A percentile compares a stretch with the other conserved stretches of the same genome.
Evolutionary conservation across 768 basidiomycete species (phyloP).

Genomic region (Tylopilus rubrobrunneus): DNA sequence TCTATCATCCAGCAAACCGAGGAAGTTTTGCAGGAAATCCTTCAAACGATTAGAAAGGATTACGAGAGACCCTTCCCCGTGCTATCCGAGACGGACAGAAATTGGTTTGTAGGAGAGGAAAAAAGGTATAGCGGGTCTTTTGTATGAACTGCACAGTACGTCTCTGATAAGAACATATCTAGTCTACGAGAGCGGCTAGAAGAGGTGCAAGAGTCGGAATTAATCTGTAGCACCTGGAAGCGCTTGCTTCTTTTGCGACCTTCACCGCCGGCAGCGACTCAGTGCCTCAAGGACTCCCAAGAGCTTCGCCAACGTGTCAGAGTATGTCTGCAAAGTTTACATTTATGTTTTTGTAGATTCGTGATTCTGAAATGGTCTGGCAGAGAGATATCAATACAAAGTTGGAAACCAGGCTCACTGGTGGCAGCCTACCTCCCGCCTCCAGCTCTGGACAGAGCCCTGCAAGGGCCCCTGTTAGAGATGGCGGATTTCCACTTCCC

Average conservation of each 20-base stretch:
- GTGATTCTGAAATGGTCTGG: neutral
- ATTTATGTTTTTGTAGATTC: neutral
- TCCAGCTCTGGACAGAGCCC: neutral
- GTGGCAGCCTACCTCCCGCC: neutral
- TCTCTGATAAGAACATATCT: neutral
- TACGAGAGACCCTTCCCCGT: neutral
- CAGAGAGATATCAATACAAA: constrained; percentile 6
- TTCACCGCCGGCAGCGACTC: constrained; percentile 1
- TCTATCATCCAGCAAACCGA: neutral
- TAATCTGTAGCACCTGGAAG: neutral
- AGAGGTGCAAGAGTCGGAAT: neutral
- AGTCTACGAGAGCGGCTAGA: constrained; percentile 10
- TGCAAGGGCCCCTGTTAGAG: neutral
- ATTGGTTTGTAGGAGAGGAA: constrained; percentile 1
- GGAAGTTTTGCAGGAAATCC: neutral
- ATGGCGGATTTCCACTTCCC: neutral
- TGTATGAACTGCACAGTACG: neutral
- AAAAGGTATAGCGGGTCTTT: neutral
- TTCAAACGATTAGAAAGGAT: neutral
- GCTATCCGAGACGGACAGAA: constrained; percentile 3
- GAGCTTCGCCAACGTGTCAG: constrained; percentile 4
- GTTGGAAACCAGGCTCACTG: neutral
- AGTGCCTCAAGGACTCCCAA: constrained; percentile 2
- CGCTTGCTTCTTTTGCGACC: constrained; percentile 3
- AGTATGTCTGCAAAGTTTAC: neutral